Base-by-base conservation (phyloP, 306 rosid genomes). In the Albizia julibrissin region DNA sequence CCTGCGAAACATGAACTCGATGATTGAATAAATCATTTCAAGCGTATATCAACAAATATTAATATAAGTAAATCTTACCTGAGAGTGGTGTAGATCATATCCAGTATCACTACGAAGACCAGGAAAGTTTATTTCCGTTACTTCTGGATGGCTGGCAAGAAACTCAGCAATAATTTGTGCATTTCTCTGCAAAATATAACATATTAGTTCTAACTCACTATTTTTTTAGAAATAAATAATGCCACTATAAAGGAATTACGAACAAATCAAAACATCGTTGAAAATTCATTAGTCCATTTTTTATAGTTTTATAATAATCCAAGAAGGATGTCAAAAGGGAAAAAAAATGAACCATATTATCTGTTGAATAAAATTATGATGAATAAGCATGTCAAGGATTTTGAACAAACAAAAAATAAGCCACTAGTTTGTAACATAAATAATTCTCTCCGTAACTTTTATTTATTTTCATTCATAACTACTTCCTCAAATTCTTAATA, bases 41-140 rank as follows among this genome's bases (percentile, higher is more conserved):
- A 18, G 40, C 59, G 21, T 1, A 67, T 19, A 24, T 79, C 40
- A 84, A 37, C 47, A 76, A 39, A 43, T 46, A 80, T 79, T 69
- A 43, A 50, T 19, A 50, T 64, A 11, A 11, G 58, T 77, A 67
- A 72, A 70, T 42, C 59, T 72, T 79, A 93, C 98, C 96, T 95
- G 99, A 19, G 24, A 54, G 6, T 54, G 6, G 26, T 54, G 61
- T 6, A 54, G 26, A 5, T 54, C 61, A 54, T 54, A 54, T 54
- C 61, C 61, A 2, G 61, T 26, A 54, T 54, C 26, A 54, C 26
- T 21, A 1, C 3, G 24, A 21, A 54, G 61, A 19, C 61, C 61
- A 54, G 61, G 61, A 54, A 19, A 54, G 61, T 54, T 7, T 19
- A 54, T 54, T 2, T 54, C 11, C 10, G n/a, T 54, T 54, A 54